Conservation (phyloP, 148 eudicot species). For the Amaranthus cruentus region DNA sequence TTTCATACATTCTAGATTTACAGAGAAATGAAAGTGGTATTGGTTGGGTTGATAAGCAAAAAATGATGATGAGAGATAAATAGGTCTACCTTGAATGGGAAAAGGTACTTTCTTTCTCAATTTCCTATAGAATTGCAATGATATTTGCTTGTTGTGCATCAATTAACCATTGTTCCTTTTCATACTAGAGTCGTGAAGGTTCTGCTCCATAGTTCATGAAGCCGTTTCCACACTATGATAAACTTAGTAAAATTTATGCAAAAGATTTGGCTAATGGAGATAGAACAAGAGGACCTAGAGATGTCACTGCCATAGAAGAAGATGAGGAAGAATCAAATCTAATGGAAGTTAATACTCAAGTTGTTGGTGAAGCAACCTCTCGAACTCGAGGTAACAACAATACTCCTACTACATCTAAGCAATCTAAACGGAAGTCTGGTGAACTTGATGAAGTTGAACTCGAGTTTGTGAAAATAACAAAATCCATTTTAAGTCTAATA, state of each 20-base stretch:
- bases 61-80: slow-evolving; percentile 1
- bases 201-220: not conserved
- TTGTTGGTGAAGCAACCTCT: slow-evolving; percentile 1
- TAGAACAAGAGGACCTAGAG: not conserved
- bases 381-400: not conserved
- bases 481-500: no score
- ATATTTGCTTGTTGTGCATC: not conserved
- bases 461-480: no score
- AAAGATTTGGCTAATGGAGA: not conserved
- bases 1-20: not conserved
- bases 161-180: not conserved
- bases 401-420: not conserved
- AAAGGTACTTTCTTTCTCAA: not conserved
- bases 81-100: slow-evolving; percentile 9
- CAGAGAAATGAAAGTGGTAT: slow-evolving; percentile 3
- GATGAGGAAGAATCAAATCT: not conserved
- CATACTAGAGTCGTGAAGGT: slow-evolving; percentile 10
- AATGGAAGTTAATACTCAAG: not conserved
- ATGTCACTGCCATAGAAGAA: not conserved
- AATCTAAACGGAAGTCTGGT: no score
- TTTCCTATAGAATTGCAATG: not conserved
- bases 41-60: slow-evolving; percentile 14
- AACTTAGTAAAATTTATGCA: slow-evolving; percentile 1
- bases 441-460: no score
- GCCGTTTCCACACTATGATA: slow-evolving; percentile 1